phyloP scores from a whole-genome alignment of 148 eudicot genomes.

The Chenopodium quinoa region DNA sequence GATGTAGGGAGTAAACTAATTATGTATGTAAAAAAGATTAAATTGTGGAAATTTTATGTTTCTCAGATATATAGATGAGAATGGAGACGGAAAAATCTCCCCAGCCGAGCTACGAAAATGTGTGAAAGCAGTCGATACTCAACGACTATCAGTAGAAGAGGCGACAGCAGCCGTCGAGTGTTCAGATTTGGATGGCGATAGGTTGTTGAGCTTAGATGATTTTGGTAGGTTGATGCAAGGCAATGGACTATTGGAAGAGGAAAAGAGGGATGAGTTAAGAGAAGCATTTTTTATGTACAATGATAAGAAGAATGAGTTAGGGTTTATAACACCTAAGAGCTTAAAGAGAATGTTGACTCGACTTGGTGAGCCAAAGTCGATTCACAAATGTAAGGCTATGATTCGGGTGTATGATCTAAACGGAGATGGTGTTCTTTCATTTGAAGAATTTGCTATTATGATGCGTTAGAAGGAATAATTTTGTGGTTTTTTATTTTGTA shows the following conservation, averaged over 20 bases:
- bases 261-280: no score
- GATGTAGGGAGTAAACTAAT: no score
- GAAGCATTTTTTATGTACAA: no score
- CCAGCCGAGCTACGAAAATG: conserved; percentile 33
- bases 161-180: no score
- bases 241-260: no score
- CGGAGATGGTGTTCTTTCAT: conserved; percentile 53
- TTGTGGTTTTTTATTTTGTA: background rate
- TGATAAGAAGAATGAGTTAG: conserved; percentile 17
- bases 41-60: no score
- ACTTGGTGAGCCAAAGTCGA: conserved; percentile 33
- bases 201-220: no score
- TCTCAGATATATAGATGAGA: conserved; percentile 32
- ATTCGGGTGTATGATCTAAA: conserved; percentile 39
- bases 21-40: no score
- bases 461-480: conserved; percentile 25
- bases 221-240: no score
- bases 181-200: no score
- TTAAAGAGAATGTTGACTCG: conserved; percentile 45
- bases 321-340: conserved; percentile 48
- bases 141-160: conserved; percentile 25
- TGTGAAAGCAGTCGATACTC: conserved; percentile 27
- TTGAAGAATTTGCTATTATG: conserved; percentile 52
- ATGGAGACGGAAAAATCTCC: conserved; percentile 41
- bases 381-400: conserved; percentile 28